Evolutionary conservation across 805 yeast genomes (phyloP).

Genomic region (Sungouiella blattae): DNA sequence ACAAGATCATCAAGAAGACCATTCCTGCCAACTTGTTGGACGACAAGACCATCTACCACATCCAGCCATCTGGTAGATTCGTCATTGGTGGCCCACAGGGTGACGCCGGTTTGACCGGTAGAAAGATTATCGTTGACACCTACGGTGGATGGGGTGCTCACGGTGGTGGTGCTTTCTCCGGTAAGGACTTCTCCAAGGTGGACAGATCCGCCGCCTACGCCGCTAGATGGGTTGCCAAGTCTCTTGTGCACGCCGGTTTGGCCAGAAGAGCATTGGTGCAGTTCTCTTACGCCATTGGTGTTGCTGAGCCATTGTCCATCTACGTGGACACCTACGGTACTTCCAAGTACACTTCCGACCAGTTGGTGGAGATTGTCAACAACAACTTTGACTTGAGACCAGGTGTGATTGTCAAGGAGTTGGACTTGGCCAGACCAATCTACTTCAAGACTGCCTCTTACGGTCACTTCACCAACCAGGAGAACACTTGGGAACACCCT

Average conservation of each 20-base stretch:
- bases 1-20: slow-evolving; percentile 86
- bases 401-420: slow-evolving; percentile 95
- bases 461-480: slow-evolving; percentile 99
- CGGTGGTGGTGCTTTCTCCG: slow-evolving; percentile 99
- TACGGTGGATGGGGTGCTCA: slow-evolving; percentile 99
- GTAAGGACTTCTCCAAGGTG: slow-evolving; percentile 99
- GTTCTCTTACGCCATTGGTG: slow-evolving; percentile 99
- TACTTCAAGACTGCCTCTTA: slow-evolving; percentile 98
- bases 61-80: slow-evolving; percentile 99
- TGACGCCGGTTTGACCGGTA: slow-evolving; percentile 99
- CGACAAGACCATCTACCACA: slow-evolving; percentile 94
- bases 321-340: slow-evolving; percentile 98
- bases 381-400: slow-evolving; percentile 99
- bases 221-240: slow-evolving; percentile 99
- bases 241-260: slow-evolving; percentile 89
- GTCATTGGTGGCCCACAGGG: slow-evolving; percentile 99
- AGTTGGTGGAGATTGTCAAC: slow-evolving; percentile 86
- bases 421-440: slow-evolving; percentile 98
- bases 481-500: slow-evolving; percentile 98
- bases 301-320: slow-evolving; percentile 97
- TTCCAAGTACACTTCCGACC: slow-evolving; percentile 81
- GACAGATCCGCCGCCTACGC: slow-evolving; percentile 99
- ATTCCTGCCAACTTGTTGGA: slow-evolving; percentile 88
- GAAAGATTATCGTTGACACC: slow-evolving; percentile 98
- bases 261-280: slow-evolving; percentile 98